A percentile compares a stretch with the other conserved stretches of the same genome.
These are phyloP conservation scores for Torrubiella hemipterigena DNA, from an alignment of 2,329 filamentous ascomycete species.

Conservation along the genomic window DNA sequence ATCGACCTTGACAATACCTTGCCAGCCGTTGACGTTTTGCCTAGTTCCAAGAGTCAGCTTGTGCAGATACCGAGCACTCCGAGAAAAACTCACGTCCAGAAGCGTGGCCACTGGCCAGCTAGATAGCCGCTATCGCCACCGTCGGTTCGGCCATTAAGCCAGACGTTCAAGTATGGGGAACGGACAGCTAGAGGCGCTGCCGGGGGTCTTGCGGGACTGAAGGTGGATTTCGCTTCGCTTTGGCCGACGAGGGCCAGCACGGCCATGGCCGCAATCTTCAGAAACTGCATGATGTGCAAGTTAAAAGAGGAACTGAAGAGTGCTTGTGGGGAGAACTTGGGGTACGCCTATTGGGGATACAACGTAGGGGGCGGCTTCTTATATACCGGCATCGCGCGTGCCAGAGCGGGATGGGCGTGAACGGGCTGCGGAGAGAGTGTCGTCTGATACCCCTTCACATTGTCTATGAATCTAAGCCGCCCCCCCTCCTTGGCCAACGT, in stretches of 20 bases:
- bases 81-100: conserved; percentile 48
- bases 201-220: conserved; percentile 52
- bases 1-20: conserved; percentile 59
- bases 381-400: no score
- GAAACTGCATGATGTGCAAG: conserved; percentile 6
- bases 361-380: no score
- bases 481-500: no score
- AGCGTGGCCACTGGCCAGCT: conserved; percentile 55
- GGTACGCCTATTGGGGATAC: no score
- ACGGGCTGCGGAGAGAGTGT: no score
- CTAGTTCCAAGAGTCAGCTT: conserved; percentile 22
- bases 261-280: conserved; percentile 10
- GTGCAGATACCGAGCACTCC: background rate
- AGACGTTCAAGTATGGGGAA: conserved; percentile 63
- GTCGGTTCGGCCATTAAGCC: conserved; percentile 50
- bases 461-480: no score
- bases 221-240: conserved; percentile 34
- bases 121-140: conserved; percentile 54
- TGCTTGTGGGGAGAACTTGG: no score
- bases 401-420: no score
- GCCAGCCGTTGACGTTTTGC: conserved; percentile 45
- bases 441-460: no score
- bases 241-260: conserved; percentile 15
- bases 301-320: no score
- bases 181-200: conserved; percentile 62